Base-by-base conservation (phyloP, 768 basidiomycete genomes). In the Candolleomyces efflorescens region DNA sequence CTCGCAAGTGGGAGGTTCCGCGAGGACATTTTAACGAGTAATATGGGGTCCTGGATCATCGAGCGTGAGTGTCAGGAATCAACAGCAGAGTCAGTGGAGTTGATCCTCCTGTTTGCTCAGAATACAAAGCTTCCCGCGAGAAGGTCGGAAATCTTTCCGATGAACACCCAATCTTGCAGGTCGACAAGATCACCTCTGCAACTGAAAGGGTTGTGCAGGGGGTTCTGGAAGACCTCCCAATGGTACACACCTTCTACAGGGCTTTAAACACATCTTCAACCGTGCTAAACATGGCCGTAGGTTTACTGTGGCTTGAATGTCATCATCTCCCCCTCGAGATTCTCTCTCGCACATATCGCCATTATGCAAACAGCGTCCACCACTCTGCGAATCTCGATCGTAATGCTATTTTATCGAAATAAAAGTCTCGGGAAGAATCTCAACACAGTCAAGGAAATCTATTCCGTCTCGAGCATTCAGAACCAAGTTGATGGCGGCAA, bases 321-420 rank as follows among this genome's bases (percentile, higher is more conserved):
- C 0, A 54, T 76, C 2, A 36, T 71, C 1, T 64, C 67, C 38
- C 76, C 77, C 2, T 54, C 64, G 0, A 65, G 66, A 47, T 73
- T 76, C 48, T 75, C 77, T 3, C 49, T 79, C 15, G 67, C 75
- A 0, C 72, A 73, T 1, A 67, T 79, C 23, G 76, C 76, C 2
- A 72, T 75, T 43, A 65, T 79, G 3, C 75, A 78, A 32, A 69
- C 73, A 49, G 75, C 76, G 0, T 71, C 75, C 1, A 44, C 58
- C 2, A 58, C 62, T 5, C 60, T 80, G 1, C 62, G 68, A 26
- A 64, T 50, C 39, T 69, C 72, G 0, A 32, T 76, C 5, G 20
- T 59, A 0, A 24, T 2, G 1, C 60, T 72, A 15, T 22, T 75
- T 2, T n/a, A 59, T 0, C 41, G 63, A 3, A 58, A 58, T 0